Percentiles rank a stretch among this genome's conserved stretches.
These are phyloP conservation scores for Mortierella sp. DNA, from an alignment of 371 early-diverging fungal species.

Conservation along the genomic window DNA sequence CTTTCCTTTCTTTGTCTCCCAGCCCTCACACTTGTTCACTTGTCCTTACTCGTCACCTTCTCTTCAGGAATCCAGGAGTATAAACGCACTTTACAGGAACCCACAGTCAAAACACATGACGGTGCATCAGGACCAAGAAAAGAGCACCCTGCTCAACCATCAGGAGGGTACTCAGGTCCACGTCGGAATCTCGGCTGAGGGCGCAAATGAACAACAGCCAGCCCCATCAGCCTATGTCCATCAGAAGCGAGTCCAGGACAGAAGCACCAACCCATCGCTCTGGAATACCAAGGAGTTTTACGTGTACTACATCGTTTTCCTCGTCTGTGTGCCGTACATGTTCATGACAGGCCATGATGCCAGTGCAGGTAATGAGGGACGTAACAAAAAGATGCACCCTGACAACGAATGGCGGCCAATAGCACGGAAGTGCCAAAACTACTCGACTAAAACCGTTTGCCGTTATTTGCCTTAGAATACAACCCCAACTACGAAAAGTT, in stretches of 20 bases:
- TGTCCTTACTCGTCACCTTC: not conserved
- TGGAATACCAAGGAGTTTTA: conserved; percentile 78
- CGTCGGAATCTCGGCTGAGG: conserved; percentile 23
- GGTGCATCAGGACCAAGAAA: conserved; percentile 26
- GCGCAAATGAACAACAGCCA: conserved; percentile 22
- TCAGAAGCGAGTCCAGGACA: conserved; percentile 31
- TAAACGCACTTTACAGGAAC: conserved; percentile 5
- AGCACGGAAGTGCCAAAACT: not conserved
- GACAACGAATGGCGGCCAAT: not conserved
- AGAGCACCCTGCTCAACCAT: conserved; percentile 24
- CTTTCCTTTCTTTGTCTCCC: not conserved
- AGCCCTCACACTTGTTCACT: not conserved
- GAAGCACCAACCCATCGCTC: conserved; percentile 60
- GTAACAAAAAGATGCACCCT: not conserved
- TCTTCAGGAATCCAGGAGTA: not conserved
- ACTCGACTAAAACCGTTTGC: not conserved
- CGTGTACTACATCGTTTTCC: conserved; percentile 76
- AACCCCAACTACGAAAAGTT: conserved; percentile 73
- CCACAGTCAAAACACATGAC: conserved; percentile 20
- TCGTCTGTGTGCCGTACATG: conserved; percentile 75
- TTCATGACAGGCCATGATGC: conserved; percentile 72
- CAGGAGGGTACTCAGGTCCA: conserved; percentile 14
- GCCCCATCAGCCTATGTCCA: conserved; percentile 12
- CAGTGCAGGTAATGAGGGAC: conserved; percentile 66
- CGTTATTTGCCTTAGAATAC: conserved; percentile 40